Evolutionary conservation across 2,329 filamentous ascomycete species (phyloP), one percentile per base, ranked within the genome.

Genomic region (Emmonsiellopsis sp.): DNA sequence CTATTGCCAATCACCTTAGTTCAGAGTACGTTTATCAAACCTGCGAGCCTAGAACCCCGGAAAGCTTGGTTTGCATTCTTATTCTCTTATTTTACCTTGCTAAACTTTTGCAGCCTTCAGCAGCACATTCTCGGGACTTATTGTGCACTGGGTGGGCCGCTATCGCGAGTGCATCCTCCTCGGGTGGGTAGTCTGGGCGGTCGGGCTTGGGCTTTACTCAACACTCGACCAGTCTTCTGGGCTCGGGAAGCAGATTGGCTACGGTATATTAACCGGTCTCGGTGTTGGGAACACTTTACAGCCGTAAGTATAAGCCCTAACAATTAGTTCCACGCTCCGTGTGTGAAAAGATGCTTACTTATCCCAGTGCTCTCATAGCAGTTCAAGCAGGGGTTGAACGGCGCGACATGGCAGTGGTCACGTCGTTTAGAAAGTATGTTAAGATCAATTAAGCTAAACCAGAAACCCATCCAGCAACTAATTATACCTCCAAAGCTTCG

Each of bases 91-190:
- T 27, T 27, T 27, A 3, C 21, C 21, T 36, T 37, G 14, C n/a
- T 27, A 13, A 42, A 72, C 70, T 71, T 27, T 72, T 69, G 0
- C 62, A 82, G 37, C 68, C 70, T 2, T 70, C 0, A 74, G 72
- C 56, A 78, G 75, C 51, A 79, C 76, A 0, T 59, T 76, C 2
- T 79, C 77, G 0, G 78, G 78, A 0, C 69, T 81, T 8, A 58
- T 80, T 2, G 77, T 81, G 0, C 74, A 77, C 53, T 77, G 76
- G 74, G 55, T 74, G 2, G 77, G 77, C 2, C 71, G 77, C 8
- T 80, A 80, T 51, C 68, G 77, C 42, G 77, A 80, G 57, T 76
- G 72, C 43, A 79, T 82, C 46, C 68, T 81, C 2, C 71, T 79
- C 37, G 77, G 77, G 0, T 80, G 75, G 76, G 56, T 73, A 0